These are phyloP conservation scores for Apiospora malaysiana DNA, from an alignment of 2,329 filamentous ascomycete genomes.

Conservation along the genomic window DNA sequence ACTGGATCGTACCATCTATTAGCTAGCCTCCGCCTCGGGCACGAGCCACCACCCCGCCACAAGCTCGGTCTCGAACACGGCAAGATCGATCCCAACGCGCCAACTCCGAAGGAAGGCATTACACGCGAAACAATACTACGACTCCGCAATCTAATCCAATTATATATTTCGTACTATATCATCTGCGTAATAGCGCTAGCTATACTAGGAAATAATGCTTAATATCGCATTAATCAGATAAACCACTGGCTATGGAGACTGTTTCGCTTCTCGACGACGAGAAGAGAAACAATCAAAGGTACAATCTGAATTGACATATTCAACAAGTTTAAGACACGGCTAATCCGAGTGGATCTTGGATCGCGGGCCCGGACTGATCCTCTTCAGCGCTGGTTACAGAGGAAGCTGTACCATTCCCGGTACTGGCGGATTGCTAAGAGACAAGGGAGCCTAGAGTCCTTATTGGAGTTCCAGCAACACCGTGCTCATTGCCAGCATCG, in stretches of 20 bases:
- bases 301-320: conserved; percentile 36
- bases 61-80: conserved; percentile 35
- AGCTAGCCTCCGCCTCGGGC: conserved; percentile 38
- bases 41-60: conserved; percentile 31
- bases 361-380: too few species aligned
- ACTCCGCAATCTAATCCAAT: conserved; percentile 28
- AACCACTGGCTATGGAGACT: conserved; percentile 36
- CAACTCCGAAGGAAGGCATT: conserved; percentile 19
- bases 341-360: conserved; percentile 39
- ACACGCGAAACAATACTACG: conserved; percentile 23
- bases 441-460: too few species aligned
- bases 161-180: background rate
- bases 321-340: conserved; percentile 41
- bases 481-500: too few species aligned
- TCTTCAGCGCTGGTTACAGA: too few species aligned
- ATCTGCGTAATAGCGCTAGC: too few species aligned
- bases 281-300: conserved; percentile 28
- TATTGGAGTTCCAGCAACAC: too few species aligned
- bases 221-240: conserved; percentile 26
- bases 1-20: conserved; percentile 40
- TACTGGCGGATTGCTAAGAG: too few species aligned
- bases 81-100: conserved; percentile 31
- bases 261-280: conserved; percentile 30
- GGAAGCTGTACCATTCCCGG: too few species aligned
- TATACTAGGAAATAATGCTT: background rate